Evolutionary conservation across 1,139 yeast species (phyloP), one percentile per base, ranked within the genome.

Genomic region (Sugiyamaella grinbergsii): DNA sequence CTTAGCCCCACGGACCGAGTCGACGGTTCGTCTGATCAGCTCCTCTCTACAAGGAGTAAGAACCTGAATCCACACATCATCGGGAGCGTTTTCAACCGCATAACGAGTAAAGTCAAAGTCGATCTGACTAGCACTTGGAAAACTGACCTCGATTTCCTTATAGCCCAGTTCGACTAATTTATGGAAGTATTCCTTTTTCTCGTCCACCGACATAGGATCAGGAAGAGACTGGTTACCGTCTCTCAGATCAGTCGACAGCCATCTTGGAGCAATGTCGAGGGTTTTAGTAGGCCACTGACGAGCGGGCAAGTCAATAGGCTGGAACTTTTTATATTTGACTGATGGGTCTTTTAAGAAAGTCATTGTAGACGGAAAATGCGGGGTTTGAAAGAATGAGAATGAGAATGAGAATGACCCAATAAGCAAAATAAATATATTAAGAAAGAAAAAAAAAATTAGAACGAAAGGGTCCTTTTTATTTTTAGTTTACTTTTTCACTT

Each of bases 191-290:
- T 80, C 85, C 69, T 88, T 88, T 73, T 93, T 93, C 69, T 93
- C 96, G 34, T 78, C 86, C 32, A 90, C 81, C 26, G 89, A 79
- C 98, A 93, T 93, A 49, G 98, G 98, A 71, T 93, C 98, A 7
- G 98, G 98, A 60, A 93, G 78, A 8, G 97, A 87, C 73, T 93
- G 98, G 74, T 93, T 93, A 52, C 98, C 98, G 68, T 93, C 98
- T 70, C 98, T 80, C 62, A 93, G 78, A 68, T 93, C 98, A 2
- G 98, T 93, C 6, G 96, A 86, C 50, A 93, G 79, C 98, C 98
- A 93, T 68, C 98, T 78, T 52, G 98, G 98, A 2, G 97, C 85
- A 67, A 83, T 83, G 48, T 80, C 79, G 60, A 93, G 76, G 34
- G 82, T 72, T 50, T 80, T 82, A 55, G 79, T 72, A 8, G 98